These are phyloP conservation scores for Tetrahymena thermophila DNA, from an alignment of 73 alveolate species.

Conservation along the genomic window DNA sequence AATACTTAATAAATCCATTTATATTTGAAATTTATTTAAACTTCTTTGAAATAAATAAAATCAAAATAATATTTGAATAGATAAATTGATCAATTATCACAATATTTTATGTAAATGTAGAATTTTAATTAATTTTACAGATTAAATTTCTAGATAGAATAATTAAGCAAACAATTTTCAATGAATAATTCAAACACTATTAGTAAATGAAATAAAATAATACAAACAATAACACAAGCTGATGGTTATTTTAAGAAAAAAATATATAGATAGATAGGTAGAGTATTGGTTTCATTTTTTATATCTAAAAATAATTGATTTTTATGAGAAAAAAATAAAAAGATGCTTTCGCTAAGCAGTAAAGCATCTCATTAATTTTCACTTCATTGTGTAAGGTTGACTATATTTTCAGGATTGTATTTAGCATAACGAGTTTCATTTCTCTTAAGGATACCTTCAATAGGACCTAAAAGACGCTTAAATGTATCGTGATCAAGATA, in stretches of 20 bases:
- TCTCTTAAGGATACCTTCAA: conserved; percentile 61
- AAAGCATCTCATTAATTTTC: not conserved
- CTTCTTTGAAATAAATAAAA: not conserved
- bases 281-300: not conserved
- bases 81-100: too few species aligned
- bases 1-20: not conserved
- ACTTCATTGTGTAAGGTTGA: not conserved
- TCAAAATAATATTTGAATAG: too few species aligned
- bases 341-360: not conserved
- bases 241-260: not conserved
- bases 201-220: not conserved
- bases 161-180: too few species aligned
- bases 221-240: not conserved
- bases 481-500: conserved; percentile 54
- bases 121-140: too few species aligned
- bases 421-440: conserved; percentile 19
- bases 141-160: too few species aligned
- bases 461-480: conserved; percentile 59
- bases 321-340: not conserved
- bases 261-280: not conserved
- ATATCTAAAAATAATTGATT: too few species aligned
- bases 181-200: not conserved
- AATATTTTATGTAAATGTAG: too few species aligned
- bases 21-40: not conserved
- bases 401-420: not conserved